A percentile compares a stretch with the other conserved stretches of the same genome.
These are phyloP conservation scores for Penicillium silybi DNA, from an alignment of 495 filamentous ascomycete species.

Conservation along the genomic window DNA sequence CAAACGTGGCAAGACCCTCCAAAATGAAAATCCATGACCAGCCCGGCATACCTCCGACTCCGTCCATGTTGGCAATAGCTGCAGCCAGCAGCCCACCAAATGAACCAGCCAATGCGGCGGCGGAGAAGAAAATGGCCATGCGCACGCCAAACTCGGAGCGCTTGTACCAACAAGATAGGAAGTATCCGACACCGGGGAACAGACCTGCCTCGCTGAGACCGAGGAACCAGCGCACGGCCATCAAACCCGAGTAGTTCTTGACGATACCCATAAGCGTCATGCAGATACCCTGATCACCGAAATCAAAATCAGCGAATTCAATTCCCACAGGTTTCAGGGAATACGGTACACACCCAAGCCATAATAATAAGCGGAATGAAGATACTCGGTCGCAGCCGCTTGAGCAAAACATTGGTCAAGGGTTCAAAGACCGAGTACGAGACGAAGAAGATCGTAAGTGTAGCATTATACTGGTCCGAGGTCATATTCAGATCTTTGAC, in stretches of 20 bases:
- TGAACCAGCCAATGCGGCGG: constrained; percentile 77
- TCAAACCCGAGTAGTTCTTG: constrained; percentile 70
- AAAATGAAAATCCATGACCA: constrained; percentile 82
- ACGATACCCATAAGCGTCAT: constrained; percentile 86
- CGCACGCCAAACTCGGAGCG: constrained; percentile 74
- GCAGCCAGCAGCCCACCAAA: constrained; percentile 61
- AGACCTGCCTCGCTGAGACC: constrained; percentile 81
- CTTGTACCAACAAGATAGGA: constrained; percentile 84
- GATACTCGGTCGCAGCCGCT: constrained; percentile 67
- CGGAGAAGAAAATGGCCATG: constrained; percentile 86
- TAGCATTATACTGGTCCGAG: constrained; percentile 67
- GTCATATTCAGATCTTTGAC: constrained; percentile 60
- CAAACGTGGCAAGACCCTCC: constrained; percentile 70
- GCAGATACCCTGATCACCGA: constrained; percentile 63
- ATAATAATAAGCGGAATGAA: constrained; percentile 61
- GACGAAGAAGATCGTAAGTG: constrained; percentile 85
- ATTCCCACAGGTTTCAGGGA: not conserved
- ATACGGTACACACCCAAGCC: constrained; percentile 39
- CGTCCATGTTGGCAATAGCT: constrained; percentile 60
- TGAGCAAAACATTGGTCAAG: constrained; percentile 82
- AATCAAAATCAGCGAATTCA: not conserved
- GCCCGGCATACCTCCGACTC: constrained; percentile 58
- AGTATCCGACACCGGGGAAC: constrained; percentile 85
- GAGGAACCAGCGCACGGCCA: constrained; percentile 82
- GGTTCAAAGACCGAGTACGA: constrained; percentile 88